Percentiles rank a stretch among this genome's conserved stretches.
Evolutionary conservation across 2,329 filamentous ascomycete genomes (phyloP).

Genomic region (Cytospora paraplurivora): DNA sequence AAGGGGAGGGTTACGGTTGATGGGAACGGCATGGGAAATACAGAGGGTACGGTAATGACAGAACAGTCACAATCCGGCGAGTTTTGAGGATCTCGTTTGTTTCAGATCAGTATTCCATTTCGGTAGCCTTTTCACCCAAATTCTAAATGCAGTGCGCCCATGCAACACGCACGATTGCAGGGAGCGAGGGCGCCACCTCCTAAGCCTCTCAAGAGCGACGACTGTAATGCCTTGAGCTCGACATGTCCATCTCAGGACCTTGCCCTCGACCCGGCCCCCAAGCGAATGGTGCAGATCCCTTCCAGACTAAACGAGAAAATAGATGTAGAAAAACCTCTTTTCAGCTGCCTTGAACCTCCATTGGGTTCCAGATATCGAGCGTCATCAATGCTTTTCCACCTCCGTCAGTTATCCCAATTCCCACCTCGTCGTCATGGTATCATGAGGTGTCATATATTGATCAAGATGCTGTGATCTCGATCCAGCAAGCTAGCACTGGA

Average conservation of each 20-base stretch:
- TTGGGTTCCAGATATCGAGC: constrained; percentile 17
- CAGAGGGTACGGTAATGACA: too few species aligned
- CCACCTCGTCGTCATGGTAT: constrained; percentile 25
- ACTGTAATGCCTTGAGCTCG: not conserved
- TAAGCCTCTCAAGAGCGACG: not conserved
- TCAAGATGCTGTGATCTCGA: constrained; percentile 13
- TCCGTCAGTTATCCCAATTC: constrained; percentile 12
- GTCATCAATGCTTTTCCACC: constrained; percentile 21
- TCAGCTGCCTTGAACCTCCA: constrained; percentile 10
- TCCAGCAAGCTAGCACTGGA: constrained; percentile 16
- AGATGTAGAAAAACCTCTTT: constrained; percentile 10
- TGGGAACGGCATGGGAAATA: too few species aligned
- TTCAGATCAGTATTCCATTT: constrained; percentile 28
- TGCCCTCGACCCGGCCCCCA: constrained; percentile 16
- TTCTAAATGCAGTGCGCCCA: constrained; percentile 36
- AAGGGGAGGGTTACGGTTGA: too few species aligned
- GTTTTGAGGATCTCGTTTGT: not conserved
- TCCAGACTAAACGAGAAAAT: constrained; percentile 9
- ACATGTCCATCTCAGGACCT: constrained; percentile 2
- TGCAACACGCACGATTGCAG: constrained; percentile 11
- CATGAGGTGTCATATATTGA: constrained; percentile 21
- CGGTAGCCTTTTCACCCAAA: constrained; percentile 33
- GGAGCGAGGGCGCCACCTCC: constrained; percentile 3
- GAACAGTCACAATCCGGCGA: too few species aligned
- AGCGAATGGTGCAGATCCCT: constrained; percentile 5